Base-by-base conservation (phyloP, 1,284 basidiomycete genomes). In the Tylopilus orsonianus region DNA sequence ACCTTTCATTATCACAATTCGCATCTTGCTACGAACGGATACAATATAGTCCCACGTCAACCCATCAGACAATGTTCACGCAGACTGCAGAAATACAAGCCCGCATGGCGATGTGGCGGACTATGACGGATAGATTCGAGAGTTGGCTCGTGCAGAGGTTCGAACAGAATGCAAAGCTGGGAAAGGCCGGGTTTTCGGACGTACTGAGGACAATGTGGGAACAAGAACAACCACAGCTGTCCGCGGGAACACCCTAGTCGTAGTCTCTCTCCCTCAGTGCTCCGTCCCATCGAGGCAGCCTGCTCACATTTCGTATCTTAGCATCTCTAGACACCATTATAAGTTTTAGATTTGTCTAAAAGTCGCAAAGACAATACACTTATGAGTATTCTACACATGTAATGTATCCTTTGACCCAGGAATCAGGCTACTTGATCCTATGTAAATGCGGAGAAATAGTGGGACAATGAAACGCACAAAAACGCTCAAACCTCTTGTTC, bases 1-100 rank as follows among this genome's bases (percentile, higher is more conserved):
- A 95, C 70, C 84, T 97, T 44, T 90, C 89, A 19, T 73, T 96
- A 37, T 92, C 90, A 13, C 88, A 96, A 70, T 92, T 93, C 61
- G 87, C 89, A 45, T 87, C 89, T 26, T 93, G 91, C 64, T 85
- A 90, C 56, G 94, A 97, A 69, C 84, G 81, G 61, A 94, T 97
- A 69, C 85, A 83, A 42, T 97, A 97, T 65, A 76, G 77, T 2
- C 93, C 93, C 2, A 71, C 76, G n/a, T 74, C 78, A 0, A 61
- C 71, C 22, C 70, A 74, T 36, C 74, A 77, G 45, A 92, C 90
- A n/a, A 61, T 71, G 32, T 92, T 93, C 63, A 66, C 72, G 2
- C 90, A 93, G 62, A 88, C 87, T n/a, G 90, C 90, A 2, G 88
- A 92, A 71, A 84, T 93, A 50, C 85, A 90, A 65, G 80, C 89